Evolutionary conservation across 2,329 filamentous ascomycete species (phyloP), one percentile per base, ranked within the genome.

Genomic region (Waltergamsia citrina): DNA sequence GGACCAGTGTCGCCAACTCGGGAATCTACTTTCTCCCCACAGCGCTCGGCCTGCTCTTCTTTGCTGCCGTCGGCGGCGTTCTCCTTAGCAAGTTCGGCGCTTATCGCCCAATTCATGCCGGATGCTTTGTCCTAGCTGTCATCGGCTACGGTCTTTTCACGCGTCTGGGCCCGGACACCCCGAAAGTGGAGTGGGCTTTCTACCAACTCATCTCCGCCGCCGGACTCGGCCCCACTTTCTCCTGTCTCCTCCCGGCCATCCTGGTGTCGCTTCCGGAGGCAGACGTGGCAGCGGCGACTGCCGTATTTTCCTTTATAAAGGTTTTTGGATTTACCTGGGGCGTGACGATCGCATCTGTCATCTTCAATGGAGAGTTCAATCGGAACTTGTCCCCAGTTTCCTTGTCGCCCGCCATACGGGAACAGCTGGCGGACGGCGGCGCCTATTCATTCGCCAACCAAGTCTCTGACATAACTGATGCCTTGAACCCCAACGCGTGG

Each of bases 281-380:
- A 1, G 60, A 67, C 32, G 45, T 51, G 8, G 54, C 57, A 1
- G 43, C 49, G 0, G 56, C 59, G 0, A 57, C 56, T 1, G 52
- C 51, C 0, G 59, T 57, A 15, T 65, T 55, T 49, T 44, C 47
- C 0, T 71, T 69, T 35, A 51, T 65, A 23, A 56, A 65, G 5
- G 55, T 48, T 4, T 56, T 71, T 6, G 67, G 66, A 0, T 42
- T 50, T 6, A 55, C 65, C 4, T 59, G 67, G 43, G 65, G 66
- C 5, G 57, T 69, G 2, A 54, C 63, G 0, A 56, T 72, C 5
- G 59, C 61, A 0, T 56, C 56, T 0, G 45, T 52, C 1, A 53
- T 66, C n/a, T 67, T 67, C 43, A 55, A 57, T 21, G 32, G 35
- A 11, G 17, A 34, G 32, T 27, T 38, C n/a, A n/a, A n/a, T n/a